Evolutionary conservation across 2,329 filamentous ascomycete species (phyloP).

Genomic region (Fusarium torulosum): DNA sequence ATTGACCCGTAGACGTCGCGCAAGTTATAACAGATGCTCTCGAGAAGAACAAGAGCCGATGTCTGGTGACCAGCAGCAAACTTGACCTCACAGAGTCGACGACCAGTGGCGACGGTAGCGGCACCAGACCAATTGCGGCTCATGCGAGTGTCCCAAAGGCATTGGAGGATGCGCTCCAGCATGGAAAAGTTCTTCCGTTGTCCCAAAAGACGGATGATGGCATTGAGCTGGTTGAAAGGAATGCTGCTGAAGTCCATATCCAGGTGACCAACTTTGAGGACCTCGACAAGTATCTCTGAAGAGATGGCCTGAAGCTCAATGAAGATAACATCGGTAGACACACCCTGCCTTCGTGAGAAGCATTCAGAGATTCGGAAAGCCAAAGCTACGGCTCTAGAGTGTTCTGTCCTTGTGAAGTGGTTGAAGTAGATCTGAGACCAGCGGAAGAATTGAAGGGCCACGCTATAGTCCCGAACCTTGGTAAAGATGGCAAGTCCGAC

Average conservation of each 20-base stretch:
- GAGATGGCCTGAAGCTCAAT: conserved; percentile 9
- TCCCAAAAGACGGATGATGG: neutral
- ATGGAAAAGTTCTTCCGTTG: conserved; percentile 13
- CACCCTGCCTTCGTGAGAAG: neutral
- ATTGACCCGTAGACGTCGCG: too few relatives aligned
- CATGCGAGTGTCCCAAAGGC: conserved; percentile 16
- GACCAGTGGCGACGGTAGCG: too few relatives aligned
- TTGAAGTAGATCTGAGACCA: conserved; percentile 8
- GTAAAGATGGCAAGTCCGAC: neutral
- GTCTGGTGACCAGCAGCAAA: too few relatives aligned
- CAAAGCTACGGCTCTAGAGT: conserved; percentile 5
- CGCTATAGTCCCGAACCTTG: conserved; percentile 4
- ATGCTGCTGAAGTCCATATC: conserved; percentile 9
- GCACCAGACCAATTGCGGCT: neutral
- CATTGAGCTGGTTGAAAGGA: neutral
- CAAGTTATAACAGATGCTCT: too few relatives aligned
- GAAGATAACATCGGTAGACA: neutral
- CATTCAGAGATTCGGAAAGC: conserved; percentile 6
- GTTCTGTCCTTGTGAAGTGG: conserved; percentile 5
- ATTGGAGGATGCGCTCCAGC: conserved; percentile 8
- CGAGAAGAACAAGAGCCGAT: too few relatives aligned
- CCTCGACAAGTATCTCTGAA: conserved; percentile 6
- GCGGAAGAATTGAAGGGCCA: neutral
- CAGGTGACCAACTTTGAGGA: neutral
- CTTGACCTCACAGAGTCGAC: too few relatives aligned